Conservation (phyloP, 2,329 filamentous ascomycete species). For the Penicillium capsulatum region DNA sequence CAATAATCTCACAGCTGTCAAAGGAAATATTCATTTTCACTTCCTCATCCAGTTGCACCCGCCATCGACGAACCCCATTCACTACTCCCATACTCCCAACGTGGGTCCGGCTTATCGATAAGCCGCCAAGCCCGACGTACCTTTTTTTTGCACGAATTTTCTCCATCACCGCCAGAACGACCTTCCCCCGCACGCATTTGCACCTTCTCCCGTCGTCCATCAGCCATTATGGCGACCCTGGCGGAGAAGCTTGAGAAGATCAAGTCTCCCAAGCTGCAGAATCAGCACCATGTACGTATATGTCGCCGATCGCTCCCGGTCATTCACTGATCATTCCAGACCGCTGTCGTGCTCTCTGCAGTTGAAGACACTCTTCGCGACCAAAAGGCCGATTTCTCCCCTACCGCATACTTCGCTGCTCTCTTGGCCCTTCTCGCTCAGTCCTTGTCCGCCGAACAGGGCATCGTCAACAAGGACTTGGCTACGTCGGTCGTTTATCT, state of each 20-base stretch:
- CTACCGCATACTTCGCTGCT: constrained; percentile 95
- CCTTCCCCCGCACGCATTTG: constrained; percentile 18
- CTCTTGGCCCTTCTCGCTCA: constrained; percentile 81
- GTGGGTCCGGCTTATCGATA: constrained; percentile 32
- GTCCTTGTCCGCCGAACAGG: constrained; percentile 59
- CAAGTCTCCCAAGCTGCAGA: constrained; percentile 91
- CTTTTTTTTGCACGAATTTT: constrained; percentile 30
- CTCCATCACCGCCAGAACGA: constrained; percentile 26
- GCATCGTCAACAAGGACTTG: constrained; percentile 73
- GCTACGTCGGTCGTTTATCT: constrained; percentile 88
- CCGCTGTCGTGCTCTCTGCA: constrained; percentile 75
- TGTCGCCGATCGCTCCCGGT: not conserved
- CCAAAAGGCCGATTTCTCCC: constrained; percentile 75
- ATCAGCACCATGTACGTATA: constrained; percentile 74
- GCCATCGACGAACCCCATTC: too few relatives aligned
- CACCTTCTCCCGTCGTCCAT: constrained; percentile 22
- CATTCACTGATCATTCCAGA: constrained; percentile 18
- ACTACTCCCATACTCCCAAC: too few relatives aligned
- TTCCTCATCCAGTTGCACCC: too few relatives aligned
- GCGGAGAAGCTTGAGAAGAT: constrained; percentile 96
- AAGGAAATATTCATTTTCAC: too few relatives aligned
- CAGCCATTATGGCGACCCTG: constrained; percentile 56
- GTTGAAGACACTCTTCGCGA: constrained; percentile 90
- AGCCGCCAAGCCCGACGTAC: constrained; percentile 30
- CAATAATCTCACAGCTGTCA: too few relatives aligned